Evolutionary conservation across 1,284 basidiomycete species (phyloP).

Genomic region (Puccinia polysora): DNA sequence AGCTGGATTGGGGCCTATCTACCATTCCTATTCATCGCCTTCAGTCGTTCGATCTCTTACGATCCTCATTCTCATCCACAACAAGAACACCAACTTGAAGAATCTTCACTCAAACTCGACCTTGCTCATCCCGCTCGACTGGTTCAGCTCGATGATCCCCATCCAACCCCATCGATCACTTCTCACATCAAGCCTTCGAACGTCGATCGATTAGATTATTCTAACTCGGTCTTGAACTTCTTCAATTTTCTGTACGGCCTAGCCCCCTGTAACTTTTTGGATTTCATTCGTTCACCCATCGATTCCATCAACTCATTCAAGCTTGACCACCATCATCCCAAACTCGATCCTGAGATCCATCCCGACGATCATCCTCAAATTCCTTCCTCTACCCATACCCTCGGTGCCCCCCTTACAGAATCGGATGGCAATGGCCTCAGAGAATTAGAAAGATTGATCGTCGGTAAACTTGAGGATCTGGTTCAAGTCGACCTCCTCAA

Average conservation of each 20-base stretch:
- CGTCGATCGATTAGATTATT: not conserved
- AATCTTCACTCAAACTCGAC: not conserved
- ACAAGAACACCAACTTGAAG: not conserved
- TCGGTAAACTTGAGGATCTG: not conserved
- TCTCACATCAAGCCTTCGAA: not conserved
- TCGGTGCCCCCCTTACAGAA: not conserved
- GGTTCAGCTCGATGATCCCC: not conserved
- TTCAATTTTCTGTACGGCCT: constrained; percentile 28
- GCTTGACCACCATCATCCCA: not conserved
- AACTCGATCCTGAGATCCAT: not conserved
- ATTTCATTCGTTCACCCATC: not conserved
- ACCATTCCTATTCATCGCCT: constrained; percentile 8
- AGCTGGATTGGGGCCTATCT: not conserved
- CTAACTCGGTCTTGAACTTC: not conserved
- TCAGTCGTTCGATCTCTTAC: not conserved
- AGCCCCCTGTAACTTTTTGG: constrained; percentile 22
- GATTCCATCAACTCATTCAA: constrained; percentile 6
- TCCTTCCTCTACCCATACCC: not conserved
- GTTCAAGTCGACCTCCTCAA: not conserved
- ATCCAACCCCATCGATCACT: not conserved
- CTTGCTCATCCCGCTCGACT: not conserved
- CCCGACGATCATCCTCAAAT: not conserved
- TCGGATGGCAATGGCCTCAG: not conserved
- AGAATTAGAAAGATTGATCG: not conserved
- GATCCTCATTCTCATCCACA: too few relatives aligned